Evolutionary conservation across 768 basidiomycete species (phyloP), one percentile per base, ranked within the genome.

Genomic region (Suillus variegatus): DNA sequence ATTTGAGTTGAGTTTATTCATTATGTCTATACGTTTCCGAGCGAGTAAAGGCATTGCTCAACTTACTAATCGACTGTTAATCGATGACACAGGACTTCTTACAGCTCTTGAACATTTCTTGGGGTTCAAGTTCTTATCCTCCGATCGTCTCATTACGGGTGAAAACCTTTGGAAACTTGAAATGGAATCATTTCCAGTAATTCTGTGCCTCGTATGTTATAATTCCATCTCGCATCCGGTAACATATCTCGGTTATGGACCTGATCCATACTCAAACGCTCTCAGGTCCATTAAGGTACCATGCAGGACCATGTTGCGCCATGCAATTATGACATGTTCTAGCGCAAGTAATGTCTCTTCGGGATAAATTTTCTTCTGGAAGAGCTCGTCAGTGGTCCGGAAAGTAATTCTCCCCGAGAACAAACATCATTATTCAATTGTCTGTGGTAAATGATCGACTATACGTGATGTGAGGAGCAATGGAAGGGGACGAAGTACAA

Each of bases 381-480:
- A 76, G 72, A 13, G 25, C 18, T 55, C 75, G 36, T 73, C 73
- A 68, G 68, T 38, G 52, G 57, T 36, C 69, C 76, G 75, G 75
- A 58, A 44, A 57, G 36, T 64, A 62, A 61, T 63, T 67, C 66
- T 46, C 58, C 36, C 75, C 75, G 75, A 69, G 56, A 38, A 66
- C 73, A 73, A 73, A 73, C 43, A 70, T 58, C 65, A 41, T 32
- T 62, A 68, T 66, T 25, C 64, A 68, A 69, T 64, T 44, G 66
- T 72, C 67, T 69, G 58, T 68, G 56, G 51, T 57, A 52, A 75
- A 66, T 73, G 76, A 71, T 70, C 69, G 68, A 68, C 65, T 35
- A 20, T 69, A 75, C 71, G 74, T 77, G 76, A 75, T 71, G 75
- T 77, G 75, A 64, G 60, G 67, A 66, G 69, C 69, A 76, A 76